Base-by-base conservation (phyloP, 169 alveolate species). In the Plasmodium berghei region DNA sequence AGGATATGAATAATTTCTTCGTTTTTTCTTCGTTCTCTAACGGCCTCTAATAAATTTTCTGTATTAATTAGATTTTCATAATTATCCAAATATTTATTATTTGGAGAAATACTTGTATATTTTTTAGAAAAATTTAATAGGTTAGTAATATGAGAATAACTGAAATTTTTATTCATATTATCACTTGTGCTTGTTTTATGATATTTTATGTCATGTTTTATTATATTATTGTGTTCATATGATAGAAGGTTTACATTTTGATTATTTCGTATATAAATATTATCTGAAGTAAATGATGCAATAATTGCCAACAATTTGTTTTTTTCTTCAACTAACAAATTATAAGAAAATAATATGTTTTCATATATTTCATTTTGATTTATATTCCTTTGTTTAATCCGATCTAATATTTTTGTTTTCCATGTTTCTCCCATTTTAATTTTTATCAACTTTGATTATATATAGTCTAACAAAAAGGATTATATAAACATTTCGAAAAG, bases 251-350 rank as follows among this genome's bases (percentile, higher is more conserved):
- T 22, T 8, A 63, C 28, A 10, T 64, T 66, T 26, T 54, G 26
- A 5, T 52, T 58, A 77, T 77, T 77, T 48, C 14, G 59, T 56
- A 77, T 18, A 16, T 48, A 77, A 28, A 77, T 69, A 45, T 77
- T 77, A 24, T 77, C 77, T 26, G 89, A 77, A 0, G 89, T 63
- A 9, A 63, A 77, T 9, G 89, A 77, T 16, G 89, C 89, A 14
- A 77, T 77, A 70, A 77, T 64, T 34, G 89, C 89, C 34, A 69
- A 40, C 46, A 77, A 55, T 63, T 77, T 77, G 28, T 77, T 77
- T 77, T 77, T 77, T 64, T 77, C 89, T 49, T 77, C 89, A 66
- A 77, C 89, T 49, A 77, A 61, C 26, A 77, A 28, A 56, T 77
- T 77, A 45, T 77, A 77, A n/a, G 89, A 55, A 22, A 8, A 22